Evolutionary conservation across 2,329 filamentous ascomycete species (phyloP).

Genomic region (Xylariaceae sp.): DNA sequence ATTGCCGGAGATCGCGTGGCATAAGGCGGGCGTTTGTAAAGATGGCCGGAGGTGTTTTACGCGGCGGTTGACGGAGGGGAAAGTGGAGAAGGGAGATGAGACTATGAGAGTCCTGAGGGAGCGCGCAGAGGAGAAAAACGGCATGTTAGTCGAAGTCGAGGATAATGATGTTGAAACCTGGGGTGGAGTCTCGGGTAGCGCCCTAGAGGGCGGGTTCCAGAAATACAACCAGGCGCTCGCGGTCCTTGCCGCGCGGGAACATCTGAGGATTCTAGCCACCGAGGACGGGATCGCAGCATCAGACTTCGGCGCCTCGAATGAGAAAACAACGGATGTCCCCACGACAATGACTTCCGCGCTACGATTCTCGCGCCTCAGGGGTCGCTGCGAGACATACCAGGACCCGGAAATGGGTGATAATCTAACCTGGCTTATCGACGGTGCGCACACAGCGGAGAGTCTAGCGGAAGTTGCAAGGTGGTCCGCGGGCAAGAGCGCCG

Average conservation of each 20-base stretch:
- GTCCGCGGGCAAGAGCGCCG: constrained; percentile 54
- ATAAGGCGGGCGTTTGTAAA: constrained; percentile 88
- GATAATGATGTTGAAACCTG: constrained; percentile 37
- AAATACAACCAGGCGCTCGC: constrained; percentile 58
- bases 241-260: constrained; percentile 51
- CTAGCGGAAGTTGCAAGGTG: constrained; percentile 72
- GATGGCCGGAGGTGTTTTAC: constrained; percentile 59
- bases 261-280: constrained; percentile 40
- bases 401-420: constrained; percentile 32
- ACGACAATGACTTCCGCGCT: constrained; percentile 61
- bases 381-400: constrained; percentile 68
- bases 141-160: constrained; percentile 40
- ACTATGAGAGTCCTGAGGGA: constrained; percentile 49
- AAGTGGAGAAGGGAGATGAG: constrained; percentile 35
- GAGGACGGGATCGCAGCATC: background rate
- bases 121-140: constrained; percentile 55
- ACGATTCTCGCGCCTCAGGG: constrained; percentile 63
- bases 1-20: constrained; percentile 79
- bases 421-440: constrained; percentile 77
- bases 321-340: constrained; percentile 37
- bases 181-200: constrained; percentile 39
- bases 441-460: constrained; percentile 83
- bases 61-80: constrained; percentile 48
- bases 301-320: constrained; percentile 8
- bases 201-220: constrained; percentile 52